Base-by-base conservation (phyloP, 2,329 filamentous ascomycete species). In the Paraphaeosphaeria minitans region DNA sequence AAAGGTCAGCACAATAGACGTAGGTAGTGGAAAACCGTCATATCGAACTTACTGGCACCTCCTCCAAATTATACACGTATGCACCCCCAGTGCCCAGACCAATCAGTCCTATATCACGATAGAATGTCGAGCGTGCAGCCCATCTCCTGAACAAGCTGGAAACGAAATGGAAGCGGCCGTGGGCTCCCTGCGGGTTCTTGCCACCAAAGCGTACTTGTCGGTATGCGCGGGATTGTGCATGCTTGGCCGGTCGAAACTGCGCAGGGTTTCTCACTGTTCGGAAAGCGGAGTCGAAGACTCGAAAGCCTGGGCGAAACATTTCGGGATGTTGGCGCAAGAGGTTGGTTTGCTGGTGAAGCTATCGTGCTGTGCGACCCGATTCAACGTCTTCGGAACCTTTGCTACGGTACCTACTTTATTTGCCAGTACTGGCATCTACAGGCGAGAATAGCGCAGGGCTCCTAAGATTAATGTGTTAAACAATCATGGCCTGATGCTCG, bases 11-110 rank as follows among this genome's bases (percentile, higher is more conserved):
- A 53, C 48, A 8, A 42, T 21, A 39, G 24, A 27, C 24, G 24
- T 27, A 6, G 37, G n/a, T 31, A 22, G 12, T 35, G 41, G 9
- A n/a, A 14, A 37, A 14, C 43, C 52, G 52, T 24, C 41, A 27
- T 33, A 53, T 19, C 21, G 29, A 27, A 66, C 70, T 46, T 65
- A 79, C 81, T 1, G 90, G 90, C 14, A 93, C 90, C 33, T 84
- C 84, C 74, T 94, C 88, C 43, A 91, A 79, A 71, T 93, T 89
- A 70, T 79, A 82, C 56, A 87, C 80, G 79, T 92, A 93, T 72
- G 92, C 87, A 9, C 76, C 79, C 7, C 78, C 80, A 2, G 75
- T 70, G 0, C 75, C 75, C 1, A 77, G 72, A 2, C 78, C 82
- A 7, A 84, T 61, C 3, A 77, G 63, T 14, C 72, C 76, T 3